Percentiles rank a stretch among this genome's conserved stretches.
Conservation (phyloP, 768 basidiomycete genomes). For the Xanthoconium purpureum region DNA sequence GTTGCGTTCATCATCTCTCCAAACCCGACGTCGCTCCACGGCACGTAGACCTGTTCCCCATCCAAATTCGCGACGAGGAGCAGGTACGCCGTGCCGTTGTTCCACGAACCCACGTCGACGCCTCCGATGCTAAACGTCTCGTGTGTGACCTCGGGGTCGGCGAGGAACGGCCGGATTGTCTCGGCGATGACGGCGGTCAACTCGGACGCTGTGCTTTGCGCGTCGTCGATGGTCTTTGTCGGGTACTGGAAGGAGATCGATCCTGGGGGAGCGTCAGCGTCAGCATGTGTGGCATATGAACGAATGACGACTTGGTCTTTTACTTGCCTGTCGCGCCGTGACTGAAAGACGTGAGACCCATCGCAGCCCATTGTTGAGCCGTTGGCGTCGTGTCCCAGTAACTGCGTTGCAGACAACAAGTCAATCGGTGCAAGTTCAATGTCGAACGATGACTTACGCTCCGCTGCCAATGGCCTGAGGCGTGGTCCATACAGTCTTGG, state of each 20-base stretch:
- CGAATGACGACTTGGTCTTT: no score
- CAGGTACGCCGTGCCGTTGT: conserved; percentile 22
- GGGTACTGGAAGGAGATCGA: conserved; percentile 30
- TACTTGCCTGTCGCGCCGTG: conserved; percentile 26
- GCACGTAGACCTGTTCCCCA: neutral
- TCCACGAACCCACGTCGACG: conserved; percentile 26
- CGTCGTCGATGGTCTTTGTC: conserved; percentile 14
- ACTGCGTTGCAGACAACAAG: conserved; percentile 2
- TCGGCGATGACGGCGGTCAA: conserved; percentile 3
- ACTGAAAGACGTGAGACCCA: conserved; percentile 24
- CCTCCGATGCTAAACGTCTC: conserved; percentile 11
- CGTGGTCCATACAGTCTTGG: conserved; percentile 71
- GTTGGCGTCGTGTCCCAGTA: conserved; percentile 32
- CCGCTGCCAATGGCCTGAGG: conserved; percentile 72
- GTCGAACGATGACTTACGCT: conserved; percentile 21
- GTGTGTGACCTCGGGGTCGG: conserved; percentile 4
- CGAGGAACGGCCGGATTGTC: conserved; percentile 23
- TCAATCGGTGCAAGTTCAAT: no score
- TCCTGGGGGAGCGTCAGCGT: conserved; percentile 16
- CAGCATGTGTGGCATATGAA: neutral
- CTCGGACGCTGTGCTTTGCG: conserved; percentile 13
- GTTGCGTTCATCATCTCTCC: conserved; percentile 11
- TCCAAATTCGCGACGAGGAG: conserved; percentile 19
- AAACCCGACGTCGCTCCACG: conserved; percentile 21
- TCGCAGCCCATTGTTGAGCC: conserved; percentile 26